Evolutionary conservation across 2,329 filamentous ascomycete genomes (phyloP).

Genomic region (Colletotrichum sp.): DNA sequence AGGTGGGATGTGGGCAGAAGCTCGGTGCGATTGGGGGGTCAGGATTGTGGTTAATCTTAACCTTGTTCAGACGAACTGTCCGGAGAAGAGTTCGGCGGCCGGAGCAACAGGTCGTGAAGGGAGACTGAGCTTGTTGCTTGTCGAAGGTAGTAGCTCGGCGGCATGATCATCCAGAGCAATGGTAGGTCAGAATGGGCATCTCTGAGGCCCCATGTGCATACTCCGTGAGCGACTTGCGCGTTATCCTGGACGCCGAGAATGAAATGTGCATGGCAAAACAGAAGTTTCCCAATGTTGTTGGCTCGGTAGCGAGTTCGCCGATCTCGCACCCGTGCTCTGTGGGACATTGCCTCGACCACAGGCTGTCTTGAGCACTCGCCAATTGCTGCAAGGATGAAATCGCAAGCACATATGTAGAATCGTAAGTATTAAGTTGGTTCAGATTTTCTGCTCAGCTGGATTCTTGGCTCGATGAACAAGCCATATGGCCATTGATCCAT

Average conservation of each 20-base stretch:
- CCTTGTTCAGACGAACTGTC: background rate
- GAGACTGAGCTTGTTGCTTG: background rate
- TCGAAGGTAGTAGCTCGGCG: background rate
- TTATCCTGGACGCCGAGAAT: background rate
- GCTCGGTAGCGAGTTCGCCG: background rate
- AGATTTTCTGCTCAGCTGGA: background rate
- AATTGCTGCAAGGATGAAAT: background rate
- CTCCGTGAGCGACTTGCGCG: background rate
- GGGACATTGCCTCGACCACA: background rate
- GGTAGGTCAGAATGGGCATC: background rate
- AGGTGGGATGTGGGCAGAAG: background rate
- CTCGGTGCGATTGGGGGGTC: background rate
- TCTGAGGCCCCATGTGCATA: background rate
- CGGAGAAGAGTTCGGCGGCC: background rate
- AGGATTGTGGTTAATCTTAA: background rate
- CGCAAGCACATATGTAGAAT: background rate
- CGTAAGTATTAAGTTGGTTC: background rate
- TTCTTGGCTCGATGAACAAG: fast-evolving
- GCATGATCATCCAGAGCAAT: background rate
- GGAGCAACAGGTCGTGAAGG: background rate
- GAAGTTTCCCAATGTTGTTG: background rate
- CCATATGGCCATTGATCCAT: fast-evolving
- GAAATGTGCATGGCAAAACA: background rate
- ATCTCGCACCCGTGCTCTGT: background rate
- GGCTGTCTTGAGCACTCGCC: background rate